Percentiles rank a stretch among this genome's conserved stretches.
Conservation (phyloP, 345 rosid genomes). For the Raphanus raphanistrum region DNA sequence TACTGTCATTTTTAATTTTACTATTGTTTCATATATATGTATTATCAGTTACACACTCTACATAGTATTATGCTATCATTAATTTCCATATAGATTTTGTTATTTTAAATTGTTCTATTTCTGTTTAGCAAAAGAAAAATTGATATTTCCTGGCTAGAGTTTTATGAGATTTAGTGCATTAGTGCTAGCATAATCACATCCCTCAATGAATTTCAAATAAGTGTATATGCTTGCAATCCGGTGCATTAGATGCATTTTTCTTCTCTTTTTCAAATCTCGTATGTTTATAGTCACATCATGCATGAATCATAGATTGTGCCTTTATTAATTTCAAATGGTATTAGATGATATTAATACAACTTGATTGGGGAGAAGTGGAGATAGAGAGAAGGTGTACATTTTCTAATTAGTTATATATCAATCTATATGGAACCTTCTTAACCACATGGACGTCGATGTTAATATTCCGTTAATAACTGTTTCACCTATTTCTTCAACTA, state of each 20-base stretch:
- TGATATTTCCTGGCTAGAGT: neutral
- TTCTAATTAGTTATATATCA: constrained; percentile 21
- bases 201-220: neutral
- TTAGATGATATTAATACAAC: neutral
- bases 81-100: neutral
- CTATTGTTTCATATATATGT: neutral
- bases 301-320: neutral
- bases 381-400: neutral
- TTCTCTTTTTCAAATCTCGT: neutral
- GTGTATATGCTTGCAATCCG: neutral
- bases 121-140: neutral
- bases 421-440: constrained; percentile 17
- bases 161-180: neutral
- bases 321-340: no score
- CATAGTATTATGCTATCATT: neutral
- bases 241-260: neutral
- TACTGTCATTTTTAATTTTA: neutral
- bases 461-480: neutral
- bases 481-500: no score
- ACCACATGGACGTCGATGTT: constrained; percentile 24
- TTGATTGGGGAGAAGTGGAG: neutral
- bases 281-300: neutral
- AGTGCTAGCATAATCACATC: neutral
- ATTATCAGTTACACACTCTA: neutral
- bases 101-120: neutral